Percentiles rank a stretch among this genome's conserved stretches.
These are phyloP conservation scores for Fomitiporia mediterranea DNA, from an alignment of 1,284 basidiomycete species.

Conservation along the genomic window DNA sequence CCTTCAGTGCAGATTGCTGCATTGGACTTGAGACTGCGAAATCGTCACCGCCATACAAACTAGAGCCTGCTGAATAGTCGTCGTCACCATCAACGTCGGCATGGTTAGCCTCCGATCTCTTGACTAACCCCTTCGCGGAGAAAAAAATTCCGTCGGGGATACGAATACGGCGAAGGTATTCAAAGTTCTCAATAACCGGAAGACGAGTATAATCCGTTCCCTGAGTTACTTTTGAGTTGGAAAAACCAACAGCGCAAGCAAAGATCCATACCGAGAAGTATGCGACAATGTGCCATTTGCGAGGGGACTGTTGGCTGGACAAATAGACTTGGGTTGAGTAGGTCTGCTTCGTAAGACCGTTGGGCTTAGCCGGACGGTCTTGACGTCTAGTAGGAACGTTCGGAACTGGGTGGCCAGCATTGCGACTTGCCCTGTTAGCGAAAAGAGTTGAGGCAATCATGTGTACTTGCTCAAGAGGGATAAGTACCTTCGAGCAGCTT, in stretches of 20 bases:
- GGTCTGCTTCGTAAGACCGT: slow-evolving; percentile 74
- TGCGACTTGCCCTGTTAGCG: slow-evolving; percentile 46
- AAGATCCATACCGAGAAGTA: slow-evolving; percentile 59
- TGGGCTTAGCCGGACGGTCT: slow-evolving; percentile 66
- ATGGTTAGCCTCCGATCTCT: slow-evolving; percentile 32
- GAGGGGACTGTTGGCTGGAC: slow-evolving; percentile 47
- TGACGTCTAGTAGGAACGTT: slow-evolving; percentile 57
- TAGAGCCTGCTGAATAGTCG: slow-evolving; percentile 13
- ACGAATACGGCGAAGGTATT: slow-evolving; percentile 57
- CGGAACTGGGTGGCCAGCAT: slow-evolving; percentile 55
- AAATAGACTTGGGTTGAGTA: slow-evolving; percentile 68
- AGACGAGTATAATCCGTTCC: slow-evolving; percentile 61
- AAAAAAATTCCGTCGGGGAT: slow-evolving; percentile 61
- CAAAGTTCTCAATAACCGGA: slow-evolving; percentile 64
- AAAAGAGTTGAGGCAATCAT: slow-evolving; percentile 17
- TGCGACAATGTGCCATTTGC: slow-evolving; percentile 76
- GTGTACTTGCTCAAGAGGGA: slow-evolving; percentile 14
- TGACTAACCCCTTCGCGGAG: slow-evolving; percentile 46
- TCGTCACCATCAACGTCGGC: slow-evolving; percentile 20
- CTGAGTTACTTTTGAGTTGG: slow-evolving; percentile 35
- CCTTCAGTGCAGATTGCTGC: not conserved
- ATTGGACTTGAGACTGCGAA: slow-evolving; percentile 15
- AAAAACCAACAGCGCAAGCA: not conserved
- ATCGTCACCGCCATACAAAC: slow-evolving; percentile 9
- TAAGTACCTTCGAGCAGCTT: slow-evolving; percentile 60